phyloP scores from a whole-genome alignment of 805 yeast genomes.

The Wickerhamiella azymoides region DNA sequence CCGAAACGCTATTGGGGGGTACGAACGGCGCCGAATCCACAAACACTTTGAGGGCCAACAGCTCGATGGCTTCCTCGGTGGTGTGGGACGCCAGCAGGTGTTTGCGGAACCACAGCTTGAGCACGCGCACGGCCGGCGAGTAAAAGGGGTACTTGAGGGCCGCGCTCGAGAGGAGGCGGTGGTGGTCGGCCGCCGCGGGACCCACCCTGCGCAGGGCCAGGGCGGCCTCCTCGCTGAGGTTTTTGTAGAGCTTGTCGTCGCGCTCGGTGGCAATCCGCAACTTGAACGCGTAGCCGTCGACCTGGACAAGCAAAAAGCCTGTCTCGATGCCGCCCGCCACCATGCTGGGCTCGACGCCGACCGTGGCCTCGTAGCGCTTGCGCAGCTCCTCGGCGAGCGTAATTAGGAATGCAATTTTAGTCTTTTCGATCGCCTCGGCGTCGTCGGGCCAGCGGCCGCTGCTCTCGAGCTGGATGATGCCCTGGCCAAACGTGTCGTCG shows the following conservation, averaged over 20 bases:
- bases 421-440: conserved; percentile 64
- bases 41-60: conserved; percentile 70
- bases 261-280: conserved; percentile 68
- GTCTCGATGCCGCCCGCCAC: conserved; percentile 18
- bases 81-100: conserved; percentile 64
- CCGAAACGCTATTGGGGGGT: conserved; percentile 61
- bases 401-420: conserved; percentile 78
- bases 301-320: conserved; percentile 34
- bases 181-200: conserved; percentile 58
- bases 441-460: conserved; percentile 96
- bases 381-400: conserved; percentile 41
- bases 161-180: conserved; percentile 59
- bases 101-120: conserved; percentile 80
- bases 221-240: conserved; percentile 29
- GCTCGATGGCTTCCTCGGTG: conserved; percentile 66
- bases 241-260: conserved; percentile 45
- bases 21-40: conserved; percentile 78
- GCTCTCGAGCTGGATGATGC: conserved; percentile 73
- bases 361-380: conserved; percentile 37
- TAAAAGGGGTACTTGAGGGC: conserved; percentile 58
- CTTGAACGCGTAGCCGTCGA: conserved; percentile 81
- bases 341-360: conserved; percentile 45
- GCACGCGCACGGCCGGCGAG: conserved; percentile 67
- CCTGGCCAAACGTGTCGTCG: conserved; percentile 44
- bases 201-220: conserved; percentile 31